These are phyloP conservation scores for Trametes hirsuta DNA, from an alignment of 1,284 basidiomycete genomes.

Conservation along the genomic window DNA sequence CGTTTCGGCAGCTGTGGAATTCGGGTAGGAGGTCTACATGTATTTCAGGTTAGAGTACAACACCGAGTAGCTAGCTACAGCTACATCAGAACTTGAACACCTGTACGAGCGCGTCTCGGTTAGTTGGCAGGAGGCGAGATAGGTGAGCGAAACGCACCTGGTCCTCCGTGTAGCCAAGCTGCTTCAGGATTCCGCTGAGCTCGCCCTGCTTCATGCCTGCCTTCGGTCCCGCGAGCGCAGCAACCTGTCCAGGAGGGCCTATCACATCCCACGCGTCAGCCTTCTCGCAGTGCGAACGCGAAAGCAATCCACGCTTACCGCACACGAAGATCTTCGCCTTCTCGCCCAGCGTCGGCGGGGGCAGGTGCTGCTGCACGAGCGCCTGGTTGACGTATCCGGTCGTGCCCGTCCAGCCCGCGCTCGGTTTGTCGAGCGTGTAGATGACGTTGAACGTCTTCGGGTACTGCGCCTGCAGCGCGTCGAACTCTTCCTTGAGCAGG, in stretches of 20 bases:
- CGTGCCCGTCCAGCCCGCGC: constrained; percentile 70
- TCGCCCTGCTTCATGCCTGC: constrained; percentile 83
- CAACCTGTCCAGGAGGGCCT: constrained; percentile 88
- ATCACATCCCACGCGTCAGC: neutral
- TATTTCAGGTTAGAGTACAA: too few species aligned
- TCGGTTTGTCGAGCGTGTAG: constrained; percentile 85
- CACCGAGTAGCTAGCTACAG: too few species aligned
- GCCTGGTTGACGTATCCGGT: constrained; percentile 77
- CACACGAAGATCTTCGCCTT: constrained; percentile 93
- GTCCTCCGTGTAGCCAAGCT: constrained; percentile 84
- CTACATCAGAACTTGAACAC: constrained; percentile 57
- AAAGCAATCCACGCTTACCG: constrained; percentile 48
- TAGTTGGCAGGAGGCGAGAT: neutral
- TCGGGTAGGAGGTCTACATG: too few species aligned
- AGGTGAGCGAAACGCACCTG: constrained; percentile 54
- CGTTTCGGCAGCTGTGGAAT: too few species aligned
- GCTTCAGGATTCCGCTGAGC: constrained; percentile 82
- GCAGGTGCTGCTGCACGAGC: constrained; percentile 74
- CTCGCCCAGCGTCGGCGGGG: constrained; percentile 67
- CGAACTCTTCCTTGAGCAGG: constrained; percentile 83
- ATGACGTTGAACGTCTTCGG: constrained; percentile 80
- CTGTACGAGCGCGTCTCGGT: constrained; percentile 33
- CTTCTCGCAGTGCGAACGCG: neutral
- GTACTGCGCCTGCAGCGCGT: constrained; percentile 71
- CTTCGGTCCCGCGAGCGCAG: constrained; percentile 79